Percentiles rank a stretch among this genome's conserved stretches.
phyloP scores from a whole-genome alignment of 495 filamentous ascomycete genomes.

The Cairneyella variabilis region DNA sequence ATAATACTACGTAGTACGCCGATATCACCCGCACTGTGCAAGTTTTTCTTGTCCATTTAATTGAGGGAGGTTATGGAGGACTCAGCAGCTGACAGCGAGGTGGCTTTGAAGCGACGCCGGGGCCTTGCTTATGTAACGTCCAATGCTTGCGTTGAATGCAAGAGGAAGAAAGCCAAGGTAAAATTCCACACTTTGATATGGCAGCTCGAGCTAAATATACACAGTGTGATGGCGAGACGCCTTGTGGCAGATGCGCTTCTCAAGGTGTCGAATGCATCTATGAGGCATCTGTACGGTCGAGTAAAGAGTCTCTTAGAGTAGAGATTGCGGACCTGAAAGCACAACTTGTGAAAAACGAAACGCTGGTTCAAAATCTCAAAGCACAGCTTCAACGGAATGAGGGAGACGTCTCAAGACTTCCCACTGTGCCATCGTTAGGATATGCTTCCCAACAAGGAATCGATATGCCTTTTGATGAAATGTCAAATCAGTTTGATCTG shows the following conservation, averaged over 20 bases:
- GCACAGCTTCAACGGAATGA: not conserved
- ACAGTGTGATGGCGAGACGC: conserved; percentile 46
- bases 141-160: conserved; percentile 50
- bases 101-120: not conserved
- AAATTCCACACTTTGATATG: not conserved
- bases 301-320: conserved; percentile 44
- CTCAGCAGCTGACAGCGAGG: too few relatives aligned
- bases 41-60: too few relatives aligned
- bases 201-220: not conserved
- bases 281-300: conserved; percentile 46
- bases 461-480: too few relatives aligned
- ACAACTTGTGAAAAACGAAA: conserved; percentile 11
- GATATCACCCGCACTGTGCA: too few relatives aligned
- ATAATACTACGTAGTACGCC: too few relatives aligned
- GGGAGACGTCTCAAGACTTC: too few relatives aligned
- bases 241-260: conserved; percentile 41
- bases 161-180: conserved; percentile 51
- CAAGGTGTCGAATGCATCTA: conserved; percentile 45
- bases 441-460: too few relatives aligned
- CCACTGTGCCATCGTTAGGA: too few relatives aligned
- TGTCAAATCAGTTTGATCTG: too few relatives aligned
- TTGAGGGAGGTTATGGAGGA: too few relatives aligned
- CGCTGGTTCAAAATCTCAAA: not conserved
- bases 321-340: conserved; percentile 45
- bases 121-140: conserved; percentile 42